Conservation (phyloP, 768 basidiomycete genomes). For the Clitopilus hobsonii region DNA sequence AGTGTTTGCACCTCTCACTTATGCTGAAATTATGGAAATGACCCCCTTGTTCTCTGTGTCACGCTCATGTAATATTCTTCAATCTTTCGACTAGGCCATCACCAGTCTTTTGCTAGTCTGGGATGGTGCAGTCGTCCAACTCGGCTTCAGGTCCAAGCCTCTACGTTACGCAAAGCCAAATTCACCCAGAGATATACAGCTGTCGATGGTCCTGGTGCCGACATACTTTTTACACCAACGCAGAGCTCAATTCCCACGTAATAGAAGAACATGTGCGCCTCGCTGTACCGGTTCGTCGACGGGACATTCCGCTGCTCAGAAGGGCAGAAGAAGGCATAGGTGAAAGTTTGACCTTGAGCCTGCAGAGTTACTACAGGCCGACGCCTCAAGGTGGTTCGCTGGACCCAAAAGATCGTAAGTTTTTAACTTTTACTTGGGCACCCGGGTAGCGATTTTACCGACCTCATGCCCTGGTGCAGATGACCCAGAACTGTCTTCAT, state of each 20-base stretch:
- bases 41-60: too few relatives aligned
- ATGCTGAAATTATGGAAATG: too few relatives aligned
- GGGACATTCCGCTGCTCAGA: conserved; percentile 38
- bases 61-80: neutral
- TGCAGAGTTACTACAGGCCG: neutral
- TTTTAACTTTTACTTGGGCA: neutral
- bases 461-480: neutral
- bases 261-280: conserved; percentile 40
- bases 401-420: neutral
- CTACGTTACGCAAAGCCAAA: conserved; percentile 6
- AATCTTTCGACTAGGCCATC: neutral
- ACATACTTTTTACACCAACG: conserved; percentile 28
- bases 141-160: neutral
- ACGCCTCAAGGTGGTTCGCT: neutral
- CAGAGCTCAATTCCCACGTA: conserved; percentile 41
- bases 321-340: conserved; percentile 42
- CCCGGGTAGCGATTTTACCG: neutral
- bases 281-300: conserved; percentile 35
- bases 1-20: too few relatives aligned
- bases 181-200: conserved; percentile 16
- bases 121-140: neutral
- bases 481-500: conserved; percentile 16
- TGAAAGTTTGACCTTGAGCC: conserved; percentile 24
- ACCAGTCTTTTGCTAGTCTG: neutral
- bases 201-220: conserved; percentile 58